phyloP scores from a whole-genome alignment of 2,329 filamentous ascomycete species.

The Fusarium virguliforme region DNA sequence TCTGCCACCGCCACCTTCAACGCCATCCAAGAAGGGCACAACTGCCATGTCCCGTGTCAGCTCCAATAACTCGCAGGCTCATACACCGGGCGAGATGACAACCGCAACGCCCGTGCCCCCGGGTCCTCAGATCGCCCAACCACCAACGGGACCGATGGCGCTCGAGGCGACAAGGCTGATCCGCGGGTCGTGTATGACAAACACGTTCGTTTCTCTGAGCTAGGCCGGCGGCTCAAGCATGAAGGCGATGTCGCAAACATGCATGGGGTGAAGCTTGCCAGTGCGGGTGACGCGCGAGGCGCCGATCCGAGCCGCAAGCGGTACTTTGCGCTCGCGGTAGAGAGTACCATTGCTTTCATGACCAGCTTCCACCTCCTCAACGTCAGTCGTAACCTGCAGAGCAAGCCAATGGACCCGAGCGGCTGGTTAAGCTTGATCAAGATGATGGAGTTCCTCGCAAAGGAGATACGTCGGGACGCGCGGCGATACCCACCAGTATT shows the following conservation, averaged over 20 bases:
- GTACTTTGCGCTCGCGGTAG: conserved; percentile 63
- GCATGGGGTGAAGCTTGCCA: conserved; percentile 46
- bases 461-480: conserved; percentile 57
- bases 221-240: conserved; percentile 70
- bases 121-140: conserved; percentile 49
- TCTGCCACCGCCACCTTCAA: conserved; percentile 63
- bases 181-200: conserved; percentile 54
- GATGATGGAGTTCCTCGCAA: conserved; percentile 60
- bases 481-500: conserved; percentile 59
- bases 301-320: conserved; percentile 58
- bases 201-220: conserved; percentile 56
- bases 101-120: conserved; percentile 53
- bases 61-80: conserved; percentile 68
- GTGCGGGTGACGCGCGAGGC: conserved; percentile 46
- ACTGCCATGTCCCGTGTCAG: conserved; percentile 69
- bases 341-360: conserved; percentile 69
- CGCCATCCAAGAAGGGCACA: conserved; percentile 67
- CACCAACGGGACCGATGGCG: conserved; percentile 55
- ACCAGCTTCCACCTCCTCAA: conserved; percentile 68
- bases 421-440: conserved; percentile 65
- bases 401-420: conserved; percentile 60
- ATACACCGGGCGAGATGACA: conserved; percentile 66
- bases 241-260: conserved; percentile 64
- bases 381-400: conserved; percentile 62
- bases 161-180: conserved; percentile 48